Evolutionary conservation across 441 rosid species (phyloP), one percentile per base, ranked within the genome.

Genomic region (Brassica balearica): DNA sequence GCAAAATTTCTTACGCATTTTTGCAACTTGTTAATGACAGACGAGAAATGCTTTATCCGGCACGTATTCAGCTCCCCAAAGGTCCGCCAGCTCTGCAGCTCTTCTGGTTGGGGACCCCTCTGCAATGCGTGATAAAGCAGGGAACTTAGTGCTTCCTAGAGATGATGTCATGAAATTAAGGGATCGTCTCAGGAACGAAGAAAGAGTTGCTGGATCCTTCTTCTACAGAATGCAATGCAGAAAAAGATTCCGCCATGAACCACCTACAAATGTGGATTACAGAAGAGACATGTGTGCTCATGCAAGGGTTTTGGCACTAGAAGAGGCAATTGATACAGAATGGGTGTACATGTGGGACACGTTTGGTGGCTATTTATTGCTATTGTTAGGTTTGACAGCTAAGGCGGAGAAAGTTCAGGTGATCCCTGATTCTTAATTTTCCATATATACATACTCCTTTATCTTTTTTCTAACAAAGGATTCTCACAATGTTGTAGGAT

Each of bases 341-440:
- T 97, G 99, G 99, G 97, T 95, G 61, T 97, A 93, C 74, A 97
- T 97, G 99, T 97, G 99, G 99, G 99, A 97, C 86, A 91, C 94
- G 73, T 97, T 97, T 85, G 99, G 99, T 81, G 99, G 99, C 69
- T 97, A 97, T 86, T 84, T 97, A 65, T 90, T 97, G 72, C 92
- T 97, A 65, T 82, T 97, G 83, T 95, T 97, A 83, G 99, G 99
- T 85, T 90, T 97, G 89, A 93, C 99, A 74, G 96, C 99, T 64
- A 91, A 91, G 88, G 99, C 99, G 7, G 99, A 97, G 83, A 84
- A 88, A 80, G 97, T 97, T 72, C 99, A 95, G 99, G 99, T 97
- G 72, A 78, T 79, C 68, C 71, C 72, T 70, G 70, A 38, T 38
- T 80, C 75, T 60, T 56, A 12, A 20, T 76, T 73, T 75, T 59